Percentiles rank a stretch among this genome's conserved stretches.
Conservation (phyloP, 768 basidiomycete genomes). For the Hortiboletus flavorubellus region DNA sequence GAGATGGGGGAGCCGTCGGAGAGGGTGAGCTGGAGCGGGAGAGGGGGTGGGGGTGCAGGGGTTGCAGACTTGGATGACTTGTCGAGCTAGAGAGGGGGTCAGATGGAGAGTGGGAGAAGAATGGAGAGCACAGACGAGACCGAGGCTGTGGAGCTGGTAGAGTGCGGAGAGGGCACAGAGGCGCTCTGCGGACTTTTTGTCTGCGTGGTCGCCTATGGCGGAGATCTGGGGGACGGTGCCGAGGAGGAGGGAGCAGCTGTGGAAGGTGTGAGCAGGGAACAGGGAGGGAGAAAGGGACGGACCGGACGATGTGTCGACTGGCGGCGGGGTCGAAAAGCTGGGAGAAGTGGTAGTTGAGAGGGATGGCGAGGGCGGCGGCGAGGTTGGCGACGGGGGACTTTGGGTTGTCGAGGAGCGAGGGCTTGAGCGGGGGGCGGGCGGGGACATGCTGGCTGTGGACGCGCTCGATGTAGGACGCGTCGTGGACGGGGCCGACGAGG, state of each 20-base stretch:
- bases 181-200: slow-evolving; percentile 63
- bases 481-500: slow-evolving; percentile 35
- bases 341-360: slow-evolving; percentile 14
- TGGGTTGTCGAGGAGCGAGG: slow-evolving; percentile 40
- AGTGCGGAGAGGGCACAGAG: slow-evolving; percentile 75
- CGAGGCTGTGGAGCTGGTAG: slow-evolving; percentile 61
- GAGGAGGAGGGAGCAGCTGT: slow-evolving; percentile 25
- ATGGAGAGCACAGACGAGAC: slow-evolving; percentile 51
- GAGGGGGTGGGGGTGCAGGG: not conserved
- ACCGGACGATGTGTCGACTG: slow-evolving; percentile 21
- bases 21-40: slow-evolving; percentile 35
- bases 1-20: slow-evolving; percentile 62
- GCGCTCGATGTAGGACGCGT: slow-evolving; percentile 31
- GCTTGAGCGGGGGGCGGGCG: slow-evolving; percentile 23
- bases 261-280: slow-evolving; percentile 3
- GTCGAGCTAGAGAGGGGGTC: slow-evolving; percentile 24
- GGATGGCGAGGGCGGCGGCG: slow-evolving; percentile 11
- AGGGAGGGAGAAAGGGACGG: not conserved
- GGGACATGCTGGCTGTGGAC: slow-evolving; percentile 18
- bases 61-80: slow-evolving; percentile 23
- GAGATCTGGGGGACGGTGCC: slow-evolving; percentile 37
- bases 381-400: slow-evolving; percentile 53
- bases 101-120: not conserved
- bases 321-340: slow-evolving; percentile 14
- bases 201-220: slow-evolving; percentile 59